A percentile compares a stretch with the other conserved stretches of the same genome.
Conservation (phyloP, 441 rosid species). For the Lepidium campestre region DNA sequence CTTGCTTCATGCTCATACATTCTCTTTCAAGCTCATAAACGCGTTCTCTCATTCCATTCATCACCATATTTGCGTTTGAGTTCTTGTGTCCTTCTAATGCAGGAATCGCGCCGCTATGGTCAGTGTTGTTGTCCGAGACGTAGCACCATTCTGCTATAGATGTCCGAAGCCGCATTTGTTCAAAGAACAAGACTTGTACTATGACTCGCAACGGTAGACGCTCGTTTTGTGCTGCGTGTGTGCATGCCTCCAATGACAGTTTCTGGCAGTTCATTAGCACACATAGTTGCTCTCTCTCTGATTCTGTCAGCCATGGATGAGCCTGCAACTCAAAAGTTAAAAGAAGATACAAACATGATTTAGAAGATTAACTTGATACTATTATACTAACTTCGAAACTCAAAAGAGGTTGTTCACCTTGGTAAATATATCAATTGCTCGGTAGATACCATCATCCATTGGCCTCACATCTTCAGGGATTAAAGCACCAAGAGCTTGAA, state of each 20-base stretch:
- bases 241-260: constrained; percentile 85
- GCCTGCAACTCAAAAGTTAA: constrained; percentile 41
- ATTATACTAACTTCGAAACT: background rate
- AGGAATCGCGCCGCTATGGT: constrained; percentile 32
- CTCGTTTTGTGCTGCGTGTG: constrained; percentile 95
- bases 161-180: constrained; percentile 82
- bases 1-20: constrained; percentile 69
- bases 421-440: constrained; percentile 78
- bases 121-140: constrained; percentile 59
- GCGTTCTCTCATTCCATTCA: constrained; percentile 58
- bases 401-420: constrained; percentile 44
- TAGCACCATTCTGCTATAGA: constrained; percentile 68
- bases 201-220: constrained; percentile 82
- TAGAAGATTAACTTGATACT: background rate
- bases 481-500: constrained; percentile 64
- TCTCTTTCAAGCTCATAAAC: constrained; percentile 78
- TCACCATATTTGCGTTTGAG: constrained; percentile 23
- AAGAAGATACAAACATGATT: background rate
- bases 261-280: constrained; percentile 85
- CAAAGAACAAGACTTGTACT: constrained; percentile 86
- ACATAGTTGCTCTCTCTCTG: constrained; percentile 77
- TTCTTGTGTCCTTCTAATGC: constrained; percentile 42
- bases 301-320: constrained; percentile 85
- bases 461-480: constrained; percentile 82
- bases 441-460: constrained; percentile 85